Evolutionary conservation across 257 asterid species (phyloP), one percentile per base, ranked within the genome.

Genomic region (Nicotiana attenuata): DNA sequence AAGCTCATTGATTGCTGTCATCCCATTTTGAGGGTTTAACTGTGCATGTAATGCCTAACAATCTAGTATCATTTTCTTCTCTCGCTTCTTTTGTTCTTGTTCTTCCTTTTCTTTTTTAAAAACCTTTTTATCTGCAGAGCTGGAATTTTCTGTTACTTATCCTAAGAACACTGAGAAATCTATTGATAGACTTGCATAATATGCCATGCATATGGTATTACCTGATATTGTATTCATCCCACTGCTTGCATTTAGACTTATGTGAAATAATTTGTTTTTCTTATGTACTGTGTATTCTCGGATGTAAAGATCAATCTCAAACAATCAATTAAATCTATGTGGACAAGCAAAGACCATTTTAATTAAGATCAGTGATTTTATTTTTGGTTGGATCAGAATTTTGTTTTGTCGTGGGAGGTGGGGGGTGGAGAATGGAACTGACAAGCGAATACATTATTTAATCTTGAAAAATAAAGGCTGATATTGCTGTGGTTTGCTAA

Each of bases 1-100:
- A 86, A 87, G 92, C 81, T 84, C 81, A 82, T 61, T 29, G 53
- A 67, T 38, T 82, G 59, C 53, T 20, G 59, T 22, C 77, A 63
- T 50, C 61, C 61, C 24, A 24, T 47, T 47, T 73, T 73, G 61
- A 73, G 57, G 24, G 35, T 47, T 47, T 73, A 35, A 73, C 79
- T 3, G 15, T 22, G 61, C 79, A 47, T 47, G 79, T 71, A 20
- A 52, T 52, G 57, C 57, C 19, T 52, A 52, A 52, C 57, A 52
- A 52, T 52, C 57, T 52, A 52, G 7, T 52, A 52, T 15, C 57
- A 52, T 52, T 52, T 52, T 52, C 19, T 14, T 52, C 7, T 14
- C 57, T 52, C 19, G 19, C 57, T 52, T 14, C 57, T 52, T 52
- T 52, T 52, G 57, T 52, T 47, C n/a, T 52, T 65, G 8, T 31